These are phyloP conservation scores for Cladosporium cucumerinum DNA, from an alignment of 2,329 filamentous ascomycete species.

Conservation along the genomic window DNA sequence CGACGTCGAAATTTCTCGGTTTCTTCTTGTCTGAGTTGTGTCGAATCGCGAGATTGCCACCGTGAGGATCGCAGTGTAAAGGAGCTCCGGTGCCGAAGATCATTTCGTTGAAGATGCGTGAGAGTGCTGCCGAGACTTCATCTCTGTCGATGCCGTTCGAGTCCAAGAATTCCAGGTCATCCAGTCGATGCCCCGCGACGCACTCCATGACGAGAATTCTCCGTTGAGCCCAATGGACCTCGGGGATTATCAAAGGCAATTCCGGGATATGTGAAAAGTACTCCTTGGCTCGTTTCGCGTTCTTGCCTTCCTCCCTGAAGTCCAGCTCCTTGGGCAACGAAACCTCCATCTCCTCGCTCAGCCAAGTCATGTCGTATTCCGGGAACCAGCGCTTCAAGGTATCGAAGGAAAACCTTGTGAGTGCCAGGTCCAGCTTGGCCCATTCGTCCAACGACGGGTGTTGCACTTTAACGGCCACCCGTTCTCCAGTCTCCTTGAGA, in stretches of 20 bases:
- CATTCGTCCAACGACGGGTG: constrained; percentile 87
- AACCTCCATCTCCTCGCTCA: constrained; percentile 86
- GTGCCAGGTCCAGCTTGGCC: constrained; percentile 78
- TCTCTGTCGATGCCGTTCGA: constrained; percentile 84
- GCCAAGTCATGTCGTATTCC: constrained; percentile 95
- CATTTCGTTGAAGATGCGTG: constrained; percentile 98
- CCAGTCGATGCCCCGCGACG: constrained; percentile 78
- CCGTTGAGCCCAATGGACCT: constrained; percentile 83
- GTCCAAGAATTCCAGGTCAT: constrained; percentile 86
- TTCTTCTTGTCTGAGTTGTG: constrained; percentile 61
- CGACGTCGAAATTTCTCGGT: constrained; percentile 81
- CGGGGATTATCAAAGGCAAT: constrained; percentile 81
- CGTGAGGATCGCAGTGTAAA: constrained; percentile 94
- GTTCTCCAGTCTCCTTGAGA: constrained; percentile 74
- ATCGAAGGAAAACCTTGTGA: constrained; percentile 86
- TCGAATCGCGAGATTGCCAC: constrained; percentile 90
- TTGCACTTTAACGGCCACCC: constrained; percentile 94
- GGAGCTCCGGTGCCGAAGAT: constrained; percentile 89
- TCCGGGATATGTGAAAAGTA: constrained; percentile 74
- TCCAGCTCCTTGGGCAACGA: constrained; percentile 90
- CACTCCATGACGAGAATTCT: constrained; percentile 95
- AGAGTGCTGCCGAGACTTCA: constrained; percentile 86
- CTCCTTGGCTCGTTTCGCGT: constrained; percentile 73
- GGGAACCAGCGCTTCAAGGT: constrained; percentile 92
- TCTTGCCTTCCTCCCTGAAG: constrained; percentile 79